These are phyloP conservation scores for Cornus controversa DNA, from an alignment of 148 eudicot genomes.

Conservation along the genomic window DNA sequence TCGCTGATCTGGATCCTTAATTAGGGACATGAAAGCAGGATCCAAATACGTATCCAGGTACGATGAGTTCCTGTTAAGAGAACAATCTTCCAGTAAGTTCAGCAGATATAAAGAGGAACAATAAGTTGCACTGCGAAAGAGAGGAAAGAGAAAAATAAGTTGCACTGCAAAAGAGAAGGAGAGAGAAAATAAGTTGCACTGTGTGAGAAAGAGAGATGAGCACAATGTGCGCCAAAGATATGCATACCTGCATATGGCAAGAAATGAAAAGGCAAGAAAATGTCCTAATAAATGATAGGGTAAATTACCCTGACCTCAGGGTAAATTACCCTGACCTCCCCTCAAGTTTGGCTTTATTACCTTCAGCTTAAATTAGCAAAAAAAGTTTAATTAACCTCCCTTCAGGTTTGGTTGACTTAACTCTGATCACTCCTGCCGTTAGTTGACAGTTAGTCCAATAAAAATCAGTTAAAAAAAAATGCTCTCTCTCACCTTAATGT, in stretches of 20 bases:
- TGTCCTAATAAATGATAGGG: background rate
- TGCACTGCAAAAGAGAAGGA: too few relatives aligned
- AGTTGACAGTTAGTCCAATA: too few relatives aligned
- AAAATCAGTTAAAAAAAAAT: too few relatives aligned
- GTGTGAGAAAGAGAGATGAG: background rate
- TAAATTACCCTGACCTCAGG: too few relatives aligned
- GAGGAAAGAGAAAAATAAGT: background rate
- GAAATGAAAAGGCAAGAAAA: background rate
- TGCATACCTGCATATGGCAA: background rate
- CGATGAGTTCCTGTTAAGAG: conserved; percentile 63
- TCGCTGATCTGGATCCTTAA: conserved; percentile 95
- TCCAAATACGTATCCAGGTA: conserved; percentile 87
- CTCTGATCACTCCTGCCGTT: too few relatives aligned
- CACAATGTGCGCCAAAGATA: too few relatives aligned
- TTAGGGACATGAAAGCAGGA: conserved; percentile 96
- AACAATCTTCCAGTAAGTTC: conserved; percentile 7
- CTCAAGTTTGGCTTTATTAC: too few relatives aligned
- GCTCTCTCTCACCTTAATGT: too few relatives aligned
- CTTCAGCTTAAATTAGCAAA: too few relatives aligned
- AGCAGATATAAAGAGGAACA: conserved; percentile 8
- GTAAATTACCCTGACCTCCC: too few relatives aligned
- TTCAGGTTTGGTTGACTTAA: too few relatives aligned
- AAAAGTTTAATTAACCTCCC: too few relatives aligned
- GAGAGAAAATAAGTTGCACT: background rate
- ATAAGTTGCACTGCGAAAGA: background rate